Evolutionary conservation across 1,139 yeast genomes (phyloP), one percentile per base, ranked within the genome.

Genomic region (Hanseniaspora sp.): DNA sequence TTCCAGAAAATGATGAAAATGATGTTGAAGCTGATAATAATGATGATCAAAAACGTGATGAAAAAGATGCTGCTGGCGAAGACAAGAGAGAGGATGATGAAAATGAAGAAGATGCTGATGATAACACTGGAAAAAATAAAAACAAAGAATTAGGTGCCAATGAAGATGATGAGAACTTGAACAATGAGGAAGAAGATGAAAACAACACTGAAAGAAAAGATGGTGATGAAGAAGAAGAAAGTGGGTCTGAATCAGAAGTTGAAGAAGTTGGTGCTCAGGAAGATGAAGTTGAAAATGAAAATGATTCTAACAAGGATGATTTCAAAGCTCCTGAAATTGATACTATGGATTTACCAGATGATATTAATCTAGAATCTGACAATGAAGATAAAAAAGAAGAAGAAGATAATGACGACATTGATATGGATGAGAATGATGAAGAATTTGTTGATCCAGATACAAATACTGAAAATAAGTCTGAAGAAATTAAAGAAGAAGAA

Each of bases 31-130:
- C 46, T 38, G 49, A 46, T 3, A 17, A 46, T 5, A 35, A 51
- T 13, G 97, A 94, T 67, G 98, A 94, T 62, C 92, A 92, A 71
- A 86, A 92, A 96, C 92, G 98, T 97, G 94, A 92, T 63, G 96
- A 88, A 63, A 51, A 51, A 18, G 44, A 51, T 38, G 87, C 90
- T 66, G 85, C 85, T 13, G 77, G 81, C 55, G 90, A 85, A 12
- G 80, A 81, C 55, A 75, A 83, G 62, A 83, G 83, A 63, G 83
- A 83, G 48, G 77, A 87, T 18, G 88, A 85, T 38, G 80, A 81
- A 31, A 73, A 77, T 56, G 70, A 79, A 1, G 74, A 73, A 54
- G 84, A 80, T 60, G 74, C 73, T 18, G 67, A 64, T 18, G 63
- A 65, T 40, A 62, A 64, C 35, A 69, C 67, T 28, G 65, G 68